These are phyloP conservation scores for Penicillium sp. DNA, from an alignment of 2,329 filamentous ascomycete genomes.

Conservation along the genomic window DNA sequence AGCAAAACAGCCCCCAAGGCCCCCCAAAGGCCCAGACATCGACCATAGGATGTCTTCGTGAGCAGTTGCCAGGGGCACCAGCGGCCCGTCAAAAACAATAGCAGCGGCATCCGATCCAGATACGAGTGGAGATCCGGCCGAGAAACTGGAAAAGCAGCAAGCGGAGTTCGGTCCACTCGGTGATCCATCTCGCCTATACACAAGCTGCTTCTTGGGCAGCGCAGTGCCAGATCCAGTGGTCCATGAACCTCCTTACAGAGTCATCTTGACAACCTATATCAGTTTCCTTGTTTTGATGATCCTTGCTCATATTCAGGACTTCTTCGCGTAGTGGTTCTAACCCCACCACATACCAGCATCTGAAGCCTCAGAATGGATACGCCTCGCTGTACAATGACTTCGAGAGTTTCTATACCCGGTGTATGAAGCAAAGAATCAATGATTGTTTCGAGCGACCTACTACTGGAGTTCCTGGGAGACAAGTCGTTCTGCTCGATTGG, in stretches of 20 bases:
- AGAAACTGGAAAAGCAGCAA: constrained; percentile 72
- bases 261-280: constrained; percentile 91
- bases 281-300: constrained; percentile 93
- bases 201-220: constrained; percentile 79
- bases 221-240: constrained; percentile 79
- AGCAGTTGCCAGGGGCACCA: constrained; percentile 21
- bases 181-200: constrained; percentile 78
- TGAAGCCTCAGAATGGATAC: constrained; percentile 82
- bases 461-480: constrained; percentile 88
- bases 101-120: neutral
- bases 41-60: constrained; percentile 23
- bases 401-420: constrained; percentile 92
- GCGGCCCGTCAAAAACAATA: constrained; percentile 12
- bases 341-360: constrained; percentile 77
- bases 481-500: constrained; percentile 86
- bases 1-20: constrained; percentile 12
- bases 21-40: constrained; percentile 11
- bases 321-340: constrained; percentile 92
- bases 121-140: constrained; percentile 66
- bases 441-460: constrained; percentile 91
- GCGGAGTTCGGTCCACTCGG: constrained; percentile 86
- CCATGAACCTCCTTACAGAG: constrained; percentile 93
- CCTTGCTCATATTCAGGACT: constrained; percentile 90
- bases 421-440: constrained; percentile 88
- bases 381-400: constrained; percentile 95